phyloP scores from a whole-genome alignment of 305 asterid genomes.

The Rubia balearica region DNA sequence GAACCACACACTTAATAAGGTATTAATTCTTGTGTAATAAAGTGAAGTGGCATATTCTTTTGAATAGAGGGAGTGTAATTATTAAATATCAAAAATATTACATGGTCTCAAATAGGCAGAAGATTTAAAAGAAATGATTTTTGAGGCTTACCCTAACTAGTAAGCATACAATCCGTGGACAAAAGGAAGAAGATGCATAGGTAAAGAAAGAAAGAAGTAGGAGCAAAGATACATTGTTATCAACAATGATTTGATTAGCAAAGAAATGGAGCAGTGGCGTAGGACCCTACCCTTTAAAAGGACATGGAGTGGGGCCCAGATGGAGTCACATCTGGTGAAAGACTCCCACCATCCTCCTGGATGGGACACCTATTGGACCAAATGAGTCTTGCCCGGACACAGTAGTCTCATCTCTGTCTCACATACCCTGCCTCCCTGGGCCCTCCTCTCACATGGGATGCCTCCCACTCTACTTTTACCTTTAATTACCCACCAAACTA shows the following conservation, averaged over 20 bases:
- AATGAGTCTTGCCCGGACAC: constrained; percentile 9
- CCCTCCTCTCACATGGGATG: constrained; percentile 27
- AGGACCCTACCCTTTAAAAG: neutral
- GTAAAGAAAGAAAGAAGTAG: neutral
- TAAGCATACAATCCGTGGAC: neutral
- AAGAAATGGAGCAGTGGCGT: neutral
- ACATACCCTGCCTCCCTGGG: constrained; percentile 1
- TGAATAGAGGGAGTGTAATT: no score
- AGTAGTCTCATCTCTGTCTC: constrained; percentile 23
- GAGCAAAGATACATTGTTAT: constrained; percentile 16
- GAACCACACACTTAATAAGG: no score
- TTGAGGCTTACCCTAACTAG: neutral
- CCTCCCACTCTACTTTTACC: constrained; percentile 6
- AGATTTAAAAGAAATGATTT: no score
- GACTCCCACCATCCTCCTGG: constrained; percentile 29
- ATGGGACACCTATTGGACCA: constrained; percentile 16
- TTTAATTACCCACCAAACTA: neutral
- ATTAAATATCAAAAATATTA: no score
- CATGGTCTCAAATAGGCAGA: no score
- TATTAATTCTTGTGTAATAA: no score
- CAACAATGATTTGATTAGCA: constrained; percentile 16
- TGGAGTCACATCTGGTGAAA: constrained; percentile 24
- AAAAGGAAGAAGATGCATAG: neutral
- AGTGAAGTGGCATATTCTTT: no score
- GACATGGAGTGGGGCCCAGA: neutral